Conservation (phyloP, 148 eudicot species). For the Arbutus unedo region DNA sequence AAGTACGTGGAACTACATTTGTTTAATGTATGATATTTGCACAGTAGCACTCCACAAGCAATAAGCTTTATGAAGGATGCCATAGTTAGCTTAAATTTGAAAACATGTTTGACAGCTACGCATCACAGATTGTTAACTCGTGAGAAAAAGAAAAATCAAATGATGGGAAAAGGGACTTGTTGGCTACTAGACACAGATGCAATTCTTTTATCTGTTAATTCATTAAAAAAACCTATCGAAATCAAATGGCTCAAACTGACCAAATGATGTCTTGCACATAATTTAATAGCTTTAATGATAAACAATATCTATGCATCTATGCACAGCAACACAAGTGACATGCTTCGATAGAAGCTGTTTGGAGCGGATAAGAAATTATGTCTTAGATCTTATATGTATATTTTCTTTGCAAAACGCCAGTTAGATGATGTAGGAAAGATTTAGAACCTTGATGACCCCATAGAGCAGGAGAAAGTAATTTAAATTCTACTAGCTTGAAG, state of each 20-base stretch:
- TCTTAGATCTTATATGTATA: neutral
- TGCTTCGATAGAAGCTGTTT: neutral
- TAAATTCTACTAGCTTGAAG: neutral
- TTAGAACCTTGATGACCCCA: neutral
- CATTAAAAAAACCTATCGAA: neutral
- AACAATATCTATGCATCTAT: too few species aligned
- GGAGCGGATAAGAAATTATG: neutral
- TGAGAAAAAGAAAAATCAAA: neutral
- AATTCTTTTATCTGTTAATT: neutral
- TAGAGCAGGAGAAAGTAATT: neutral
- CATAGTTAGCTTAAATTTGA: neutral
- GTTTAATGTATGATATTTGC: neutral
- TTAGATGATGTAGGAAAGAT: neutral
- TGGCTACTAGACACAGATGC: neutral
- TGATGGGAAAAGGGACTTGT: neutral
- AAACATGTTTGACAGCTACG: neutral
- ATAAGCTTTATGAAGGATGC: neutral
- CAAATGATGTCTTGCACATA: constrained; percentile 1
- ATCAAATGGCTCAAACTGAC: neutral
- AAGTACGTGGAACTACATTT: neutral
- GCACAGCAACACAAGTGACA: neutral
- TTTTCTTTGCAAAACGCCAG: neutral
- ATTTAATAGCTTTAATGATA: neutral
- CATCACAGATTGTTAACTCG: neutral
- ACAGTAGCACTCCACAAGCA: neutral